Evolutionary conservation across 371 early-diverging fungal species (phyloP).

Genomic region (Funneliformis caledonium): DNA sequence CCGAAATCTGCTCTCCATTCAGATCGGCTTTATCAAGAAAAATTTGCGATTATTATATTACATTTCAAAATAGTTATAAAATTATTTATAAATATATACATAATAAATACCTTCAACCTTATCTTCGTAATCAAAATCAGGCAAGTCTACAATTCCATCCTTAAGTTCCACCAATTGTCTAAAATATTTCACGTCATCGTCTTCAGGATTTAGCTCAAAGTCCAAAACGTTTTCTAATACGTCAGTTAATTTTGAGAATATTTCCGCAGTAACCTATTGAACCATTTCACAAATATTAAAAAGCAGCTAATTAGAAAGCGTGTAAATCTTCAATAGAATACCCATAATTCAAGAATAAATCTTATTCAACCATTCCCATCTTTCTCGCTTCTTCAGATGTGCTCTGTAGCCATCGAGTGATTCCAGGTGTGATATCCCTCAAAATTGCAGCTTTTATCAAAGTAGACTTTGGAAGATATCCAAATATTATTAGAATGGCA

Average conservation of each 20-base stretch:
- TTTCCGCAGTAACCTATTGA: constrained; percentile 33
- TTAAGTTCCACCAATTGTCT: constrained; percentile 19
- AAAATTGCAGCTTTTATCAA: constrained; percentile 8
- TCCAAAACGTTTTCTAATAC: constrained; percentile 25
- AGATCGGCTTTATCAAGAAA: neutral
- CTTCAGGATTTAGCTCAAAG: constrained; percentile 26
- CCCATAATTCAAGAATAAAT: neutral
- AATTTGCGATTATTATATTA: neutral
- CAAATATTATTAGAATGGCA: constrained; percentile 38
- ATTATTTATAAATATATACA: neutral
- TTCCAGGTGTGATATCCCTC: constrained; percentile 8
- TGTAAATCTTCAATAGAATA: too few relatives aligned
- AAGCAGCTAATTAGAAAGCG: neutral
- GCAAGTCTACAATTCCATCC: constrained; percentile 22
- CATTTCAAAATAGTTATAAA: neutral
- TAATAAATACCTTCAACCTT: neutral
- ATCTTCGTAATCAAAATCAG: constrained; percentile 16
- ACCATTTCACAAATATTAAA: neutral
- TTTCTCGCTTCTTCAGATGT: constrained; percentile 18
- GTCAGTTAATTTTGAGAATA: constrained; percentile 33
- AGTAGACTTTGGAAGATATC: constrained; percentile 34
- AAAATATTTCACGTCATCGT: constrained; percentile 4
- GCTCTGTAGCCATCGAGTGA: constrained; percentile 23
- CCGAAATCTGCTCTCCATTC: neutral
- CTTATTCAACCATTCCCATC: constrained; percentile 27